phyloP scores from a whole-genome alignment of 768 basidiomycete genomes.

The Boletus tylopilopsis region DNA sequence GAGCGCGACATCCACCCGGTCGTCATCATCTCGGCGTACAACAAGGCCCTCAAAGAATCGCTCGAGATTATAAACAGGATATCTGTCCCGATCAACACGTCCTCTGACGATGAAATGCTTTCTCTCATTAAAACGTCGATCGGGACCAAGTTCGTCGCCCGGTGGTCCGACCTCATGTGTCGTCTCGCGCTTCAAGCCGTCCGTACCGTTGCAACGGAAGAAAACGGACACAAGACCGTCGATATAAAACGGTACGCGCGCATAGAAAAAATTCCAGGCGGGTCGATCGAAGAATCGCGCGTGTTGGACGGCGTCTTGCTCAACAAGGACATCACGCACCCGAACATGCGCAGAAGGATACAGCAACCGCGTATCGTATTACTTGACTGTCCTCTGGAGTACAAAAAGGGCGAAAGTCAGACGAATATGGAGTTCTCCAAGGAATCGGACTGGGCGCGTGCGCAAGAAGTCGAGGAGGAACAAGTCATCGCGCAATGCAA shows the following conservation, averaged over 20 bases:
- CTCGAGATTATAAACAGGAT: constrained; percentile 85
- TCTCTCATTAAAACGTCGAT: constrained; percentile 97
- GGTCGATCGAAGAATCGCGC: constrained; percentile 89
- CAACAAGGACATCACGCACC: constrained; percentile 99
- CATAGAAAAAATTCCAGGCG: constrained; percentile 96
- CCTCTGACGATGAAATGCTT: constrained; percentile 88
- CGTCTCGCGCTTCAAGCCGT: constrained; percentile 90
- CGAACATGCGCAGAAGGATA: constrained; percentile 92
- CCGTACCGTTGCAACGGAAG: constrained; percentile 78
- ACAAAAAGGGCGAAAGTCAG: constrained; percentile 98
- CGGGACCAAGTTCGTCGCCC: constrained; percentile 94
- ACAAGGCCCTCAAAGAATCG: constrained; percentile 90
- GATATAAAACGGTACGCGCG: constrained; percentile 98
- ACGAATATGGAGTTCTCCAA: constrained; percentile 98
- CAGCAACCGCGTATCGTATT: constrained; percentile 84
- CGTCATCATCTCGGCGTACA: constrained; percentile 97
- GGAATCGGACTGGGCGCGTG: constrained; percentile 89
- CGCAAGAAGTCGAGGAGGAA: constrained; percentile 95
- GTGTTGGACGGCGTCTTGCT: constrained; percentile 92
- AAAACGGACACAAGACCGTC: constrained; percentile 77
- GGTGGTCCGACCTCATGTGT: constrained; percentile 99
- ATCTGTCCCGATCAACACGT: constrained; percentile 85
- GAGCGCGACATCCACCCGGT: constrained; percentile 98
- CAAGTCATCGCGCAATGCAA: constrained; percentile 87
- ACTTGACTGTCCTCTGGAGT: constrained; percentile 93